Percentiles rank a stretch among this genome's conserved stretches.
phyloP scores from a whole-genome alignment of 345 rosid genomes.

The Limnanthes douglasii region DNA sequence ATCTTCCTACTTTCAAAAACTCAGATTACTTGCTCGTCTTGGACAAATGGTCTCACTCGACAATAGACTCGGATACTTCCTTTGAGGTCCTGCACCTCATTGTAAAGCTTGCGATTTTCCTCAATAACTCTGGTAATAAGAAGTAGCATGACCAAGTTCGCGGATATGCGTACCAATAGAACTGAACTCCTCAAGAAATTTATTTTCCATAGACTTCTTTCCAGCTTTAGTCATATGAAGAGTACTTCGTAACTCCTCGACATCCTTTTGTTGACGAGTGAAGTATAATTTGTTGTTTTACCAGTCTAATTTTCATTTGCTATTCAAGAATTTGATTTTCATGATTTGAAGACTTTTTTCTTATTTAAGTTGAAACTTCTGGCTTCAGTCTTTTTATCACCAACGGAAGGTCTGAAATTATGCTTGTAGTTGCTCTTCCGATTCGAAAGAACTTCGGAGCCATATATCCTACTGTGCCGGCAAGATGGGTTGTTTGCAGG shows the following conservation, averaged over 20 bases:
- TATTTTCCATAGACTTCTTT: slow-evolving; percentile 75
- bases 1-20: slow-evolving; percentile 48
- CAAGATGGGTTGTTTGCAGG: too few relatives aligned
- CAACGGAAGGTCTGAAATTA: slow-evolving; percentile 17
- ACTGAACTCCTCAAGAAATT: slow-evolving; percentile 70
- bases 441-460: too few relatives aligned
- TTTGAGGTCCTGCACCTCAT: slow-evolving; percentile 93
- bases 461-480: too few relatives aligned
- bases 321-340: slow-evolving; percentile 24
- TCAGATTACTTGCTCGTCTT: slow-evolving; percentile 48
- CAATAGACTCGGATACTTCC: slow-evolving; percentile 97
- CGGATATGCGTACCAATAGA: slow-evolving; percentile 73
- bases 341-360: slow-evolving; percentile 29
- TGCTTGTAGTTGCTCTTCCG: too few relatives aligned
- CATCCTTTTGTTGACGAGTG: slow-evolving; percentile 61
- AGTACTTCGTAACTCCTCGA: slow-evolving; percentile 56
- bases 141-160: slow-evolving; percentile 87
- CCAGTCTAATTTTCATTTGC: slow-evolving; percentile 26
- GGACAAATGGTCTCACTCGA: slow-evolving; percentile 83
- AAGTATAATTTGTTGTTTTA: slow-evolving; percentile 42
- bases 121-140: slow-evolving; percentile 88
- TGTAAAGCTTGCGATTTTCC: slow-evolving; percentile 91
- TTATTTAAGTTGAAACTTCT: slow-evolving; percentile 24
- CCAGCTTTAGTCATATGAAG: slow-evolving; percentile 69
- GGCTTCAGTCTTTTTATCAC: slow-evolving; percentile 39